Percentiles rank a stretch among this genome's conserved stretches.
Conservation (phyloP, 2,329 filamentous ascomycete genomes). For the Alternaria arborescens region DNA sequence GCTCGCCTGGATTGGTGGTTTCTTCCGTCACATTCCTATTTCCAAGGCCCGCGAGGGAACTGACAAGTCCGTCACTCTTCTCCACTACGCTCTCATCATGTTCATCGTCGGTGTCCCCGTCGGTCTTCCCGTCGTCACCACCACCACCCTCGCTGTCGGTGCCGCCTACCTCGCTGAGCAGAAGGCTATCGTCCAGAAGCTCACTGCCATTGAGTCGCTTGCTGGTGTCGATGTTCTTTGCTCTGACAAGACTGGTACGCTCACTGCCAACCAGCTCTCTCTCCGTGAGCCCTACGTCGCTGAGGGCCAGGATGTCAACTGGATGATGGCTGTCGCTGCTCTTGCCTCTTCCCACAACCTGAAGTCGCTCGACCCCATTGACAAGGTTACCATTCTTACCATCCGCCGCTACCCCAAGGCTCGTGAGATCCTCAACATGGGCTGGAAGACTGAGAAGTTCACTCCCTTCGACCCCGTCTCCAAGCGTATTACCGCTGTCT, state of each 20-base stretch:
- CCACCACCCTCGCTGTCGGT: conserved; percentile 78
- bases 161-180: conserved; percentile 80
- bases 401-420: conserved; percentile 80
- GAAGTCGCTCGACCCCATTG: conserved; percentile 79
- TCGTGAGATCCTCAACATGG: conserved; percentile 76
- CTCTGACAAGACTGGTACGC: conserved; percentile 83
- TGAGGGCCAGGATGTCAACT: conserved; percentile 80
- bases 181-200: conserved; percentile 81
- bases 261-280: conserved; percentile 77
- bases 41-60: conserved; percentile 63
- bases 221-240: conserved; percentile 76
- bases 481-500: conserved; percentile 78
- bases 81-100: conserved; percentile 55
- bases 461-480: conserved; percentile 81
- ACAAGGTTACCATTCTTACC: conserved; percentile 80
- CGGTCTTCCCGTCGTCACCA: conserved; percentile 79
- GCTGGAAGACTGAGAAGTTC: conserved; percentile 81
- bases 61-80: conserved; percentile 68
- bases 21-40: conserved; percentile 75
- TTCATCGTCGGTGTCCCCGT: conserved; percentile 82
- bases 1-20: conserved; percentile 78
- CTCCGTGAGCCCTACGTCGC: conserved; percentile 80
- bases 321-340: conserved; percentile 84
- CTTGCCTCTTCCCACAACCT: conserved; percentile 81
- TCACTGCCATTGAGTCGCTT: conserved; percentile 77